Evolutionary conservation across 2,329 filamentous ascomycete genomes (phyloP).

Genomic region (Cryphonectria carpinicola): DNA sequence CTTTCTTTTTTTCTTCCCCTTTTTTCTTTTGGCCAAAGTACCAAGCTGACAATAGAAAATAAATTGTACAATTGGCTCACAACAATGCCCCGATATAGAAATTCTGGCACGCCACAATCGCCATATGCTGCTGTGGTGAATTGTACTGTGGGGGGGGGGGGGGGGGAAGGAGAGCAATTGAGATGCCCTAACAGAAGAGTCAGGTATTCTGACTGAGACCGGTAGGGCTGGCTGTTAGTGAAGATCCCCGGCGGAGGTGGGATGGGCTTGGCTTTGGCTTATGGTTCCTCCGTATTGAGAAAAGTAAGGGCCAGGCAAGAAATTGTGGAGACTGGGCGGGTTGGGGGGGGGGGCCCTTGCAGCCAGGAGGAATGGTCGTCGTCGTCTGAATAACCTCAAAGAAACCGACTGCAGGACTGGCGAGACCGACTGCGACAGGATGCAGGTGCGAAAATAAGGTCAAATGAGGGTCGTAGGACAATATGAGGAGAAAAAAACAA

Average conservation of each 20-base stretch:
- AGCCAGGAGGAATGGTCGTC: not conserved
- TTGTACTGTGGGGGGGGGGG: conserved; percentile 8
- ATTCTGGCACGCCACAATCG: not conserved
- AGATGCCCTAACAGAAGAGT: conserved; percentile 24
- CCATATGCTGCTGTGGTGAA: not conserved
- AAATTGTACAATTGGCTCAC: conserved; percentile 1
- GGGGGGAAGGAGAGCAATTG: not conserved
- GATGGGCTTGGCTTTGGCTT: conserved; percentile 10
- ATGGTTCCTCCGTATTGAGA: not conserved
- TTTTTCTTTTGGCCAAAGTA: not conserved
- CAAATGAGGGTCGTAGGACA: conserved; percentile 32
- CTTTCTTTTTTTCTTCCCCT: not conserved
- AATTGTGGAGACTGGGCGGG: conserved; percentile 26
- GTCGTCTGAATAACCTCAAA: conserved; percentile 34
- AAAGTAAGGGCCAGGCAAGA: conserved; percentile 20
- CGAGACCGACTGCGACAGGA: conserved; percentile 8
- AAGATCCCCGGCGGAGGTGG: not conserved
- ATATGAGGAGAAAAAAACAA: conserved; percentile 35
- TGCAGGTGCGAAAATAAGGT: conserved; percentile 31
- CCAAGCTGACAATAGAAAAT: not conserved
- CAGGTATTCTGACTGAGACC: conserved; percentile 5
- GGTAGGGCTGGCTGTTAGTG: conserved; percentile 23
- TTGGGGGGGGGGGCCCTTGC: conserved; percentile 19
- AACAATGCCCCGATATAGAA: conserved; percentile 7
- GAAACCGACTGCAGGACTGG: conserved; percentile 12